Base-by-base conservation (phyloP, 371 early-diverging fungal genomes). In the Rhizomucor pusillus region DNA sequence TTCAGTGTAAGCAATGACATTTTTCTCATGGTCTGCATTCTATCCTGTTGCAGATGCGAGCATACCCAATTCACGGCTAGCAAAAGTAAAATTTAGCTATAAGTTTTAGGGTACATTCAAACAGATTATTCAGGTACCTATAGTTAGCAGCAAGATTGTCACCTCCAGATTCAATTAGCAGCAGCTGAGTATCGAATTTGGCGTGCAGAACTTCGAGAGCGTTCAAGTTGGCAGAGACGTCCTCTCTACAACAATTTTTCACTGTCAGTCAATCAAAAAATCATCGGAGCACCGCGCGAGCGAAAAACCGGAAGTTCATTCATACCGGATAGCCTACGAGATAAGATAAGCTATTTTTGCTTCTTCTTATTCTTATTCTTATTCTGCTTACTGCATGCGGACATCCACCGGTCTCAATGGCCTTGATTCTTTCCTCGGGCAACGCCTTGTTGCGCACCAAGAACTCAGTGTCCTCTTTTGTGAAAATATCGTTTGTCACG, bases 111-210 rank as follows among this genome's bases (percentile, higher is more conserved):
- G n/a, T n/a, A n/a, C n/a, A n/a, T n/a, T n/a, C n/a, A n/a, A n/a
- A n/a, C n/a, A n/a, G n/a, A n/a, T n/a, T n/a, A n/a, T n/a, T n/a
- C 18, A 14, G 36, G 11, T 68, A 68, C 69, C 87, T 87, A 57
- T 93, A 96, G 66, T 94, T 96, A 19, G 97, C 94, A 41, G 91
- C 95, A 62, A 94, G 70, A 61, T 95, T 95, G 67, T 94, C 95
- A 35, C 96, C 96, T 39, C 95, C 95, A 40, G 89, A 88, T 77
- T 96, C 96, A 52, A 96, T 85, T 62, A 96, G 70, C 47, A 96
- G 65, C 29, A 96, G 50, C 60, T 94, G 87, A 3, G 91, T 82
- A 40, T 82, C 80, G 63, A 92, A 93, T 57, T 88, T 81, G 13
- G 84, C 88, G 54, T 94, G 93, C 43, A 96, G 79, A 34, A 85